Conservation (phyloP, 1,284 basidiomycete species). For the Marasmius sp. region DNA sequence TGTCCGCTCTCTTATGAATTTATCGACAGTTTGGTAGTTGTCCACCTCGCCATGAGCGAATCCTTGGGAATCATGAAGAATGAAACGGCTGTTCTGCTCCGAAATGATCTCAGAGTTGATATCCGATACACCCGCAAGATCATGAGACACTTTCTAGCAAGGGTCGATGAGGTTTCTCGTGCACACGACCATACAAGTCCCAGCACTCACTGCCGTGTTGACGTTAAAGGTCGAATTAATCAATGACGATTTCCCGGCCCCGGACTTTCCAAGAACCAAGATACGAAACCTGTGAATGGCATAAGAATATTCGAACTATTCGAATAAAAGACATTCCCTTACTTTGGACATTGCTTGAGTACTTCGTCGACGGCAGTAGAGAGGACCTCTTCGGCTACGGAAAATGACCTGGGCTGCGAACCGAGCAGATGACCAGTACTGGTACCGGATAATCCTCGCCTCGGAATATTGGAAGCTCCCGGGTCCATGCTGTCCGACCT, state of each 20-base stretch:
- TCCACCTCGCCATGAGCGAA: constrained; percentile 23
- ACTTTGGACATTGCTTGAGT: constrained; percentile 2
- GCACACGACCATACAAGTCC: neutral
- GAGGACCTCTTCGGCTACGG: neutral
- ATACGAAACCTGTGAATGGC: constrained; percentile 12
- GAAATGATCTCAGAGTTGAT: constrained; percentile 24
- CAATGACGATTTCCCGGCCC: constrained; percentile 25
- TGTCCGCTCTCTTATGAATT: constrained; percentile 20
- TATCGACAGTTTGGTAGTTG: constrained; percentile 22
- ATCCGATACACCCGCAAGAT: constrained; percentile 18
- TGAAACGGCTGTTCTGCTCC: constrained; percentile 23
- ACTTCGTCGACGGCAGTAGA: constrained; percentile 1
- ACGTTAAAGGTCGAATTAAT: constrained; percentile 25
- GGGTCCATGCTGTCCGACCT: too few relatives aligned
- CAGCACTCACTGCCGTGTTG: constrained; percentile 16
- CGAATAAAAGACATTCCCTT: neutral
- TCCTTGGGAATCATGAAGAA: constrained; percentile 29
- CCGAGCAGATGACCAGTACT: too few relatives aligned
- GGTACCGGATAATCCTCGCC: too few relatives aligned
- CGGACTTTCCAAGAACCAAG: constrained; percentile 18
- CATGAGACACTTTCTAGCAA: constrained; percentile 21
- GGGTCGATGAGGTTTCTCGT: neutral
- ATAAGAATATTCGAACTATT: neutral
- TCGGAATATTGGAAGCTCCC: too few relatives aligned
- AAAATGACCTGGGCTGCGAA: neutral